Evolutionary conservation across 2,329 filamentous ascomycete species (phyloP).

Genomic region (Colletotrichum tamarilloi): DNA sequence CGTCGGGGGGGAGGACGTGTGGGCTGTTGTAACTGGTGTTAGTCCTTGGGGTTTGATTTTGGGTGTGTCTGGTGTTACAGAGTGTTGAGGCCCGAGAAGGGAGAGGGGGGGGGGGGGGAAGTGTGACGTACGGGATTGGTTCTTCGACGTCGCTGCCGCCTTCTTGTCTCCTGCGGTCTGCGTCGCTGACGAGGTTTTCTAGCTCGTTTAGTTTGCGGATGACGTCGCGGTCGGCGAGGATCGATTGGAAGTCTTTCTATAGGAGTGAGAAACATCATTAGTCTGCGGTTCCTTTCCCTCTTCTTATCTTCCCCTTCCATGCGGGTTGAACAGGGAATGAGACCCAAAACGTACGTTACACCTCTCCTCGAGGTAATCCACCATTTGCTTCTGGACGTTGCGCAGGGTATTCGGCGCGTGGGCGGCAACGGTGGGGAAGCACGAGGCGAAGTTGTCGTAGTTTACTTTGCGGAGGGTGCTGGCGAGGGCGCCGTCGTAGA

Average conservation of each 20-base stretch:
- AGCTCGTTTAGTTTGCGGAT: conserved; percentile 69
- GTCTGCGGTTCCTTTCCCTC: background rate
- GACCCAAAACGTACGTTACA: conserved; percentile 55
- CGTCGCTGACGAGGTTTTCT: conserved; percentile 65
- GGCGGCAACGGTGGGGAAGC: conserved; percentile 69
- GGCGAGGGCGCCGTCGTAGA: conserved; percentile 63
- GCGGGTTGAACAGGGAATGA: background rate
- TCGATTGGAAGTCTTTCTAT: conserved; percentile 67
- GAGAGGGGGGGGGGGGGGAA: background rate
- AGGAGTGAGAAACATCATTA: background rate
- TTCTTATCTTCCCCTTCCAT: conserved; percentile 23
- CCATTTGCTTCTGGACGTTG: conserved; percentile 69
- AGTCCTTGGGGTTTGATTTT: background rate
- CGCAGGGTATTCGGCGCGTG: conserved; percentile 62
- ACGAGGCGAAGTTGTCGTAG: conserved; percentile 68
- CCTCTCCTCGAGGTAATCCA: conserved; percentile 63
- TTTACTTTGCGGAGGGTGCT: conserved; percentile 63
- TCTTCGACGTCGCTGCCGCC: conserved; percentile 40
- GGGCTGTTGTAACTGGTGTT: conserved; percentile 53
- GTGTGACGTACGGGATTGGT: conserved; percentile 58
- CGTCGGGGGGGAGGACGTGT: conserved; percentile 65
- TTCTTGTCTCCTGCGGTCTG: conserved; percentile 51
- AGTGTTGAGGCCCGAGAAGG: background rate
- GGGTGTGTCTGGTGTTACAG: background rate
- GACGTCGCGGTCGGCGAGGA: conserved; percentile 63